These are phyloP conservation scores for Desmodesmus armatus DNA, from an alignment of 139 green algal species.

Conservation along the genomic window DNA sequence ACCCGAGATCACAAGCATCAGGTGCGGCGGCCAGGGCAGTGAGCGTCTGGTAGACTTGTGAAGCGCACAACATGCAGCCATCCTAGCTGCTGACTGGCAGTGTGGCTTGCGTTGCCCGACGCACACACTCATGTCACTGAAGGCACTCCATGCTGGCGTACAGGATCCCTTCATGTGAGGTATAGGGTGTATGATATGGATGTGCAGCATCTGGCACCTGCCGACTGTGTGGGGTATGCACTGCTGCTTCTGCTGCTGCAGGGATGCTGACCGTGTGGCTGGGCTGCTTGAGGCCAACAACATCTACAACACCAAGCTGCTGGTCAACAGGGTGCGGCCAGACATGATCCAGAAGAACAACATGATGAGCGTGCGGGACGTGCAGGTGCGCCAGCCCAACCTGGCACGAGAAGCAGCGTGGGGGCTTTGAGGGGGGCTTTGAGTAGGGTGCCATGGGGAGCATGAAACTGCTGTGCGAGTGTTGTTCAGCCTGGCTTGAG, in stretches of 20 bases:
- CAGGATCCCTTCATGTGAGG: no score
- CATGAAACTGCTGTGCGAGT: no score
- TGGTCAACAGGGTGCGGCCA: constrained; percentile 90
- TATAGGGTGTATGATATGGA: no score
- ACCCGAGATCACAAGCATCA: constrained; percentile 91
- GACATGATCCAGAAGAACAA: constrained; percentile 93
- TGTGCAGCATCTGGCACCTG: no score
- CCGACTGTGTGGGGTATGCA: not conserved
- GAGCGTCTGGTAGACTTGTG: not conserved
- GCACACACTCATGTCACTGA: no score
- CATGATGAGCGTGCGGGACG: constrained; percentile 94
- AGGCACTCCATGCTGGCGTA: no score
- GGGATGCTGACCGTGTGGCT: constrained; percentile 87
- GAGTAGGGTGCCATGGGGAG: no score
- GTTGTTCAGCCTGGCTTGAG: no score
- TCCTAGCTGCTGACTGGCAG: not conserved
- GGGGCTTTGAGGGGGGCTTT: no score
- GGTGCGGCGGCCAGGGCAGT: constrained; percentile 47
- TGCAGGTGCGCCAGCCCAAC: constrained; percentile 56
- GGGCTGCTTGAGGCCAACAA: constrained; percentile 91
- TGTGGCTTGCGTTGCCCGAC: not conserved
- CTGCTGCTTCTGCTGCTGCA: not conserved
- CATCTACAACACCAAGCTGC: constrained; percentile 90
- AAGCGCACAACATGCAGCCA: not conserved
- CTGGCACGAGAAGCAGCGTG: not conserved